Evolutionary conservation across 768 basidiomycete species (phyloP).

Genomic region (Hypholoma sublateritium): DNA sequence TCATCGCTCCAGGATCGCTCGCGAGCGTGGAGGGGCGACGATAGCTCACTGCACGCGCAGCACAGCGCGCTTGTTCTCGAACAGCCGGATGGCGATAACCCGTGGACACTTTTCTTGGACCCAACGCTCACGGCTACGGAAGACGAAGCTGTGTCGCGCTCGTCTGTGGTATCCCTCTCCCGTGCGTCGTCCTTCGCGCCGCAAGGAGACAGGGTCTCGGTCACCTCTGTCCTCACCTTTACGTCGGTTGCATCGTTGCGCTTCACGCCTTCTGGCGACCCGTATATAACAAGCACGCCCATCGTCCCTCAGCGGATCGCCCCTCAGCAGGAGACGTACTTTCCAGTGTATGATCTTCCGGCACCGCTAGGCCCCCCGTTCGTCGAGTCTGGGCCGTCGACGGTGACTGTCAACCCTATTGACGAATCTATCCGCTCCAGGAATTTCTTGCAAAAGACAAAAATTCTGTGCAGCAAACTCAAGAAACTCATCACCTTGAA

Average conservation of each 20-base stretch:
- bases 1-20: neutral
- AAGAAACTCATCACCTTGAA: conserved; percentile 13
- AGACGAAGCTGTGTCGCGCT: conserved; percentile 10
- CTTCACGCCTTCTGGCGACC: neutral
- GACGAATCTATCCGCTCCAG: conserved; percentile 6
- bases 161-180: conserved; percentile 13
- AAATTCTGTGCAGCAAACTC: conserved; percentile 15
- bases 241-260: conserved; percentile 1
- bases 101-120: conserved; percentile 31
- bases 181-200: neutral
- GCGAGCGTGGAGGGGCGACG: neutral
- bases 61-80: conserved; percentile 13
- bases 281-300: neutral
- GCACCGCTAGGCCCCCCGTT: neutral
- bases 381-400: neutral
- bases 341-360: neutral
- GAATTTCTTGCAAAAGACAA: conserved; percentile 19
- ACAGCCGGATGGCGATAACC: conserved; percentile 27
- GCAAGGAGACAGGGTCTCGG: neutral
- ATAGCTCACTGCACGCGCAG: neutral
- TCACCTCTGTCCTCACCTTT: neutral
- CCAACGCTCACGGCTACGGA: conserved; percentile 17
- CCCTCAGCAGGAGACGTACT: neutral
- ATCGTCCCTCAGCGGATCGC: neutral
- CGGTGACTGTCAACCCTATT: neutral